These are phyloP conservation scores for Sugiyamaella pinicola DNA, from an alignment of 1,139 yeast species.

Conservation along the genomic window DNA sequence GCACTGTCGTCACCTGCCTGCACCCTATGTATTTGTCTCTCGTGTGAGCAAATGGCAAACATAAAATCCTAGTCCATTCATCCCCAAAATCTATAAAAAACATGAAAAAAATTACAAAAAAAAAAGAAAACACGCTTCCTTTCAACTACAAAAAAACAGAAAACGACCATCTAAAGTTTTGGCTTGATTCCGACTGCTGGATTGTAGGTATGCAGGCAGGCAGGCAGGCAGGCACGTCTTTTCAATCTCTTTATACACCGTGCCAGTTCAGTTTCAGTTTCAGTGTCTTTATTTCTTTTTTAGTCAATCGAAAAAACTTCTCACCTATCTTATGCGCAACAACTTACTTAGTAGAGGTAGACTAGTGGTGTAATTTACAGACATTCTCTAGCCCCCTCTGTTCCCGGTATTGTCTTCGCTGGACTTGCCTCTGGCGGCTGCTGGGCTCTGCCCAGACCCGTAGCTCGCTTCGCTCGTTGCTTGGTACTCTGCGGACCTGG, in stretches of 20 bases:
- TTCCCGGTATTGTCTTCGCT: no score
- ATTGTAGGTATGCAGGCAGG: no score
- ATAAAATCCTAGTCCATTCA: neutral
- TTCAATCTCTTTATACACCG: no score
- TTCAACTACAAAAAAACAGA: no score
- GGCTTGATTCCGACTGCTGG: no score
- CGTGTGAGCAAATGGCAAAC: no score
- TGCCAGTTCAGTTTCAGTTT: neutral
- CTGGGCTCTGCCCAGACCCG: neutral
- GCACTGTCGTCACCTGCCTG: neutral
- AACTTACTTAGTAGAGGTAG: neutral
- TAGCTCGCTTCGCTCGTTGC: slow-evolving; percentile 5
- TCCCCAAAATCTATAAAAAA: neutral
- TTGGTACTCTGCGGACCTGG: neutral
- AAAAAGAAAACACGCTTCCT: no score
- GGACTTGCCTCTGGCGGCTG: slow-evolving; percentile 5
- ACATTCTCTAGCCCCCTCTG: neutral
- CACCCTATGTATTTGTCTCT: neutral
- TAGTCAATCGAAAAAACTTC: neutral
- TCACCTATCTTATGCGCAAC: neutral
- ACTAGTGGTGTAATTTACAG: neutral
- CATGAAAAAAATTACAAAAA: neutral
- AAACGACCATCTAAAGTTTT: no score
- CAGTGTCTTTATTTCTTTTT: neutral
- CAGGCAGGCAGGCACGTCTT: no score